Base-by-base conservation (phyloP, 2,329 filamentous ascomycete species). In the Colletotrichum sp. region DNA sequence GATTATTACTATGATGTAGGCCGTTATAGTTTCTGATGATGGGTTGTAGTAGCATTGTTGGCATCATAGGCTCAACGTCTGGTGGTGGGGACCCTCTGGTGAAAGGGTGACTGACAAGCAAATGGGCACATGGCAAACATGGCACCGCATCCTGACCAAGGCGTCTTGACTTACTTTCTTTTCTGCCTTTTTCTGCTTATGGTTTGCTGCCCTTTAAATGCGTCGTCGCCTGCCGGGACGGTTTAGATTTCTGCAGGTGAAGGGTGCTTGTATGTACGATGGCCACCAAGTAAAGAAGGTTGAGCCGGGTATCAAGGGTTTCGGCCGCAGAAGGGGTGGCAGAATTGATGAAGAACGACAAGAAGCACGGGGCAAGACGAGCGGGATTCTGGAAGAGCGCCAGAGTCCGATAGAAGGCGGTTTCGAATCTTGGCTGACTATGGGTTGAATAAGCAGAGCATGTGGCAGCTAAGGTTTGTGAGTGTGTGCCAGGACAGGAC, bases 391-490 rank as follows among this genome's bases (percentile, higher is more conserved):
- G 70, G 65, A 66, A 68, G 34, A 73, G 36, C 59, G 64, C 36
- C 62, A 48, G 28, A 48, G 74, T 39, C 44, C 57, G 70, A 68
- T 74, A 26, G 65, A 76, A 74, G 71, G 65, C 36, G 64, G 74
- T 76, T 76, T 76, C 70, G 74, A 68, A 74, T 74, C 15, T 65
- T 76, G 74, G 74, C 74, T 76, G 63, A 76, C 74, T 60, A 60
- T 32, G 30, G 36, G 44, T 64, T 76, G 59, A 65, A 76, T 74
- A 74, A 76, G 74, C 74, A 73, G 66, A 75, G 52, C 48, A 55
- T 76, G 74, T 76, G 74, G 71, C 59, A 74, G 74, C 59, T 30
- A 34, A 74, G 71, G 69, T 67, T 69, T 48, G 57, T 26, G 44
- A n/a, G 34, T 8, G n/a, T 64, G 62, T 64, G 62, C 13, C 48